phyloP scores from a whole-genome alignment of 1,284 basidiomycete species.

The Ganoderma meredithae region DNA sequence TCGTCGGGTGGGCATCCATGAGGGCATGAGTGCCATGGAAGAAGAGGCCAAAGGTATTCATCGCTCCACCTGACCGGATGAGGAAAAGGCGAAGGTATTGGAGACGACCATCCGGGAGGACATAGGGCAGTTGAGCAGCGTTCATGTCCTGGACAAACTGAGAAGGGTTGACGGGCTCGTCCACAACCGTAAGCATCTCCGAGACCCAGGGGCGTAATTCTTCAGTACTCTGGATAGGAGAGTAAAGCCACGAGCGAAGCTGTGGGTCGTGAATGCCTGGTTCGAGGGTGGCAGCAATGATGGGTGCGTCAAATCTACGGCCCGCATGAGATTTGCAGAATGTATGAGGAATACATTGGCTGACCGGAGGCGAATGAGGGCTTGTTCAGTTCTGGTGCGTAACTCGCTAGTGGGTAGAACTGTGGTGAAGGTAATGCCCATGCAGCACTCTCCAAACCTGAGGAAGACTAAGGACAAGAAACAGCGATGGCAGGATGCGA shows the following conservation, averaged over 20 bases:
- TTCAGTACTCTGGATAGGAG: neutral
- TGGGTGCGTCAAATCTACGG: neutral
- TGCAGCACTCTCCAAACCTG: neutral
- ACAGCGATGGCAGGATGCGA: neutral
- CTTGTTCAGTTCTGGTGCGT: neutral
- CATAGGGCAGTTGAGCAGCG: neutral
- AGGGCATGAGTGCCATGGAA: slow-evolving; percentile 1
- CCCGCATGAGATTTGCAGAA: neutral
- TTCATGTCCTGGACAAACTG: neutral
- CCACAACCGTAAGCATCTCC: neutral
- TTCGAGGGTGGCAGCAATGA: neutral
- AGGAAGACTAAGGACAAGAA: neutral
- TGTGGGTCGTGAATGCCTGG: neutral
- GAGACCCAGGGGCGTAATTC: neutral
- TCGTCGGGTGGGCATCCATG: neutral
- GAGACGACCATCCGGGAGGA: neutral
- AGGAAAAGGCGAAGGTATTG: neutral
- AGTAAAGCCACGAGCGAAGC: slow-evolving; percentile 12
- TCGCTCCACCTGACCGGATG: neutral
- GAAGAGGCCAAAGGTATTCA: neutral
- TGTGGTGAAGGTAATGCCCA: neutral
- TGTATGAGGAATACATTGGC: neutral
- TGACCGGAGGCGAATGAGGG: neutral
- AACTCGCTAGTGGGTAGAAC: neutral
- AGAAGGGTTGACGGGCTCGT: neutral